These are phyloP conservation scores for Limnomonas spitsbergensis DNA, from an alignment of 139 green algal species.

Conservation along the genomic window DNA sequence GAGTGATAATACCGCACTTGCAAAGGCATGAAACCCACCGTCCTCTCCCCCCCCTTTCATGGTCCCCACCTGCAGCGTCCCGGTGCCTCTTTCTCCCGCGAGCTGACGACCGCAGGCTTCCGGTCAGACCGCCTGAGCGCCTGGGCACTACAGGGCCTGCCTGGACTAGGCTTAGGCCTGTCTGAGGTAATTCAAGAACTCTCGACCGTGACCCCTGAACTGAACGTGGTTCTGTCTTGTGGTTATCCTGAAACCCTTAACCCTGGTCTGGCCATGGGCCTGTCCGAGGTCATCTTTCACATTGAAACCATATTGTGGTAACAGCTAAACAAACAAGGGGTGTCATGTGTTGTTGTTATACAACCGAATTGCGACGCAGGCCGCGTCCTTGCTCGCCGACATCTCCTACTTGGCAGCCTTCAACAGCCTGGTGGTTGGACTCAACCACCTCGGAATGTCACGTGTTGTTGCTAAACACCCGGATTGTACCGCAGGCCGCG, in stretches of 20 bases:
- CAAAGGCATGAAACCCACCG: not conserved
- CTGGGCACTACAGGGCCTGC: slow-evolving; percentile 51
- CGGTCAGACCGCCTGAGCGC: slow-evolving; percentile 60
- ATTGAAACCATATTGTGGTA: too few relatives aligned
- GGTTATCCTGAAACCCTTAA: too few relatives aligned
- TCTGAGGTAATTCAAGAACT: slow-evolving; percentile 14
- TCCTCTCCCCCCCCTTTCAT: too few relatives aligned
- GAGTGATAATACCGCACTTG: too few relatives aligned
- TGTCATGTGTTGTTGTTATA: too few relatives aligned
- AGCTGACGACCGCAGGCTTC: slow-evolving; percentile 46
- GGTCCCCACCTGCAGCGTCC: not conserved
- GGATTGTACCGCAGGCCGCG: too few relatives aligned
- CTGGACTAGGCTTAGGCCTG: slow-evolving; percentile 7
- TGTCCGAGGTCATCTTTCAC: too few relatives aligned
- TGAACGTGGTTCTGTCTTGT: too few relatives aligned
- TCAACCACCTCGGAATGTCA: slow-evolving; percentile 40
- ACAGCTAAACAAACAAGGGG: too few relatives aligned
- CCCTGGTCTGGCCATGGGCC: too few relatives aligned
- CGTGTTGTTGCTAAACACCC: slow-evolving; percentile 26
- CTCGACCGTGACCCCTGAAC: too few relatives aligned
- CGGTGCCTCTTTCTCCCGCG: slow-evolving; percentile 1
- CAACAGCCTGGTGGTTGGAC: slow-evolving; percentile 50
- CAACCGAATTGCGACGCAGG: too few relatives aligned
- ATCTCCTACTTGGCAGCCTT: slow-evolving; percentile 47
- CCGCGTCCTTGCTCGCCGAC: slow-evolving; percentile 47